Conservation (phyloP, 164 flowering plant species). For the Aristolochia contorta region DNA sequence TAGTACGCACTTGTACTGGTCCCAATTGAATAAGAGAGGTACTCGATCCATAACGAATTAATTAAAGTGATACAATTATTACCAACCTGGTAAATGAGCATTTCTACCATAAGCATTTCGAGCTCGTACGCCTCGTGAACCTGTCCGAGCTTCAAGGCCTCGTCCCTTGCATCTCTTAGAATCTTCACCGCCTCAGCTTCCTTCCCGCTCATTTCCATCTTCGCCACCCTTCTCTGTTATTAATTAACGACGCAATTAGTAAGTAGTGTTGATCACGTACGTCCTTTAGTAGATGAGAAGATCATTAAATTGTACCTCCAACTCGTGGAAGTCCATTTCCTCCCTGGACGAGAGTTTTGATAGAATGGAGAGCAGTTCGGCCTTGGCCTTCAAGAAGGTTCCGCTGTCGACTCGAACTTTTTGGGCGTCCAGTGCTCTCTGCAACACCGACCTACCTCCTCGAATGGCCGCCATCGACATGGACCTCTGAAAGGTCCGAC, state of each 20-base stretch:
- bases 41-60: too few species aligned
- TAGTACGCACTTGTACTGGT: too few species aligned
- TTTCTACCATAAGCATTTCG: slow-evolving; percentile 31
- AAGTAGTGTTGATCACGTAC: too few species aligned
- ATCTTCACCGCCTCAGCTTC: slow-evolving; percentile 14
- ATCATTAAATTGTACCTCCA: slow-evolving; percentile 13
- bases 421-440: slow-evolving; percentile 22
- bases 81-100: slow-evolving; percentile 28
- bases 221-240: slow-evolving; percentile 12
- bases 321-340: slow-evolving; percentile 8
- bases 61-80: too few species aligned
- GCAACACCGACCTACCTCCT: slow-evolving; percentile 24
- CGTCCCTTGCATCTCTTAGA: slow-evolving; percentile 7
- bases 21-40: too few species aligned
- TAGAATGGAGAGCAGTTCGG: slow-evolving; percentile 5
- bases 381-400: not conserved
- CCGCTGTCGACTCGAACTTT: slow-evolving; percentile 1
- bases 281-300: too few species aligned
- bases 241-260: not conserved
- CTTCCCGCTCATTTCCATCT: slow-evolving; percentile 32
- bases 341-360: slow-evolving; percentile 1
- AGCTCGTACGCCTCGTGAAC: slow-evolving; percentile 28
- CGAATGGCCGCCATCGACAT: slow-evolving; percentile 18
- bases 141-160: slow-evolving; percentile 4
- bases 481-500: slow-evolving; percentile 12